Base-by-base conservation (phyloP, 2,329 filamentous ascomycete species). In the Beauveria rudraprayagi region DNA sequence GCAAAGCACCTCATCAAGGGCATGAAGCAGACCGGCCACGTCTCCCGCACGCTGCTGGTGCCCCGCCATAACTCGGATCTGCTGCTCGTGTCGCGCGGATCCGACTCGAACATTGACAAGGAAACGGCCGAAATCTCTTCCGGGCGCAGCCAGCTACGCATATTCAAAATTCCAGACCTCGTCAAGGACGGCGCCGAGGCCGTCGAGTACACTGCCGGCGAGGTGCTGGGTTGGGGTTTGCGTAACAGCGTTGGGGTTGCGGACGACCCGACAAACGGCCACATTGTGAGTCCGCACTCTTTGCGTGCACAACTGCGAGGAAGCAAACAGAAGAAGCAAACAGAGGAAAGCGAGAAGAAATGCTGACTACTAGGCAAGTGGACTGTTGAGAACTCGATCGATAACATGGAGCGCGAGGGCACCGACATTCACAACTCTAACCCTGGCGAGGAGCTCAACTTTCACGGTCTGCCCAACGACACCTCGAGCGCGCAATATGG, bases 401-500 rank as follows among this genome's bases (percentile, higher is more conserved):
- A 90, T 69, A 70, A 87, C 26, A 74, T 89, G 48, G 69, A 73
- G 34, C 78, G 86, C 28, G 67, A 75, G 26, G 80, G 79, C 8
- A 66, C 73, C 11, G 84, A 87, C 65, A 80, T 89, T 51, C 85
- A 88, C 66, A 73, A 83, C 65, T 76, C 86, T 64, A 90, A 90
- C 67, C 87, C 88, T 0, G 87, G 83, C 22, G 87, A 91, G 69
- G 86, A 90, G 70, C 72, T 91, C 70, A 90, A 91, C 70, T 89
- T 81, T 69, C 83, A 88, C 65, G 87, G 87, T 2, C 79, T 78
- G 55, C 76, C 89, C 41, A 67, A 65, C 61, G 65, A 68, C 51
- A 66, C 64, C 5, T 37, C 51, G 17, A 63, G 63, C 62, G 54
- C 60, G 3, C 22, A 66, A 11, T 65, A 69, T 19, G 75, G 76